A percentile compares a stretch with the other conserved stretches of the same genome.
phyloP scores from a whole-genome alignment of 768 basidiomycete species.

The Rhizopogon roseolus region DNA sequence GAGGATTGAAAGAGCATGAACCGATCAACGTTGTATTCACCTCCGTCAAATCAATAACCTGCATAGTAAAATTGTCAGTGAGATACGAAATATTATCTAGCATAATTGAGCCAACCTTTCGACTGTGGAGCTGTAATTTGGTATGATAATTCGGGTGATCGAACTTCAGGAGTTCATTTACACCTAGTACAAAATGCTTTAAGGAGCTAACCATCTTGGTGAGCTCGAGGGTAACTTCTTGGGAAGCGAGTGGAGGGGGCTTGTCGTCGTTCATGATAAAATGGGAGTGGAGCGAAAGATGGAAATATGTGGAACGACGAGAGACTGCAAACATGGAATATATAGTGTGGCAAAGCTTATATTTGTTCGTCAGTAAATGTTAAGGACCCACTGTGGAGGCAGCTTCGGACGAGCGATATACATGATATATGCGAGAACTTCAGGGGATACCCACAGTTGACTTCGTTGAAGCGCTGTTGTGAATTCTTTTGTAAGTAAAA shows the following conservation, averaged over 20 bases:
- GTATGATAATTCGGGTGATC: slow-evolving; percentile 12
- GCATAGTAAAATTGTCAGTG: neutral
- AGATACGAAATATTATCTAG: slow-evolving; percentile 4
- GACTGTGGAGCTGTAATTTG: slow-evolving; percentile 18
- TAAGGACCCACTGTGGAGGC: neutral
- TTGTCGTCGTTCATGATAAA: slow-evolving; percentile 5
- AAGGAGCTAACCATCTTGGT: slow-evolving; percentile 26
- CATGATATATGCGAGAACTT: slow-evolving; percentile 26
- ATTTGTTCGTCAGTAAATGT: neutral
- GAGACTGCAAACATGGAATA: slow-evolving; percentile 8
- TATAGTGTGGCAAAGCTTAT: slow-evolving; percentile 7
- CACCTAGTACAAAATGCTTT: slow-evolving; percentile 22
- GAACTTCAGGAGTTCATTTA: slow-evolving; percentile 19
- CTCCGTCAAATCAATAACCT: slow-evolving; percentile 51
- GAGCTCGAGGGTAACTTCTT: slow-evolving; percentile 24
- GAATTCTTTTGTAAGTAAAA: too few relatives aligned
- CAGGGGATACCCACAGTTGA: neutral
- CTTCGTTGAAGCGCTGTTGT: too few relatives aligned
- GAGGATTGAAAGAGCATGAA: neutral
- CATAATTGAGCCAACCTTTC: slow-evolving; percentile 18
- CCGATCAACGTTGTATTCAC: slow-evolving; percentile 28
- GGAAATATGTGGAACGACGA: slow-evolving; percentile 7
- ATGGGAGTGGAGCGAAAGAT: neutral
- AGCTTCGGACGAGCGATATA: neutral
- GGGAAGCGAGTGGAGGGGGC: slow-evolving; percentile 11